Conservation (phyloP, 139 green algal species). For the Gonium pectorale region DNA sequence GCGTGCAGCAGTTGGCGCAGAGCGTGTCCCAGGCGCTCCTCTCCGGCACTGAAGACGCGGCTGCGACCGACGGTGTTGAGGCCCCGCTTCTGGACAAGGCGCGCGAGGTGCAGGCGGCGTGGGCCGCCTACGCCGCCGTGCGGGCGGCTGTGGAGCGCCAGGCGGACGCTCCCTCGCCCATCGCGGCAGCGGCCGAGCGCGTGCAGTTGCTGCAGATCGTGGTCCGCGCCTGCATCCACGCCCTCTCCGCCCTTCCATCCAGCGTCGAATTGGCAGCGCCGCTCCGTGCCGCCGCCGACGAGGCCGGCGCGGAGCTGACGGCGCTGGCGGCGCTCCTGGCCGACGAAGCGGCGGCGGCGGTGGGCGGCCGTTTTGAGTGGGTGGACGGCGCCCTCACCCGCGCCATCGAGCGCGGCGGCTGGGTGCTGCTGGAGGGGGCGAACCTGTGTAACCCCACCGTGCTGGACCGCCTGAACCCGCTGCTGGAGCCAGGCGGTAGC, state of each 20-base stretch:
- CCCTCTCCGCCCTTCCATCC: neutral
- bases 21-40: conserved; percentile 52
- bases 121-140: conserved; percentile 31
- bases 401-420: conserved; percentile 87
- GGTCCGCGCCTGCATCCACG: neutral
- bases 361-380: conserved; percentile 95
- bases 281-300: neutral
- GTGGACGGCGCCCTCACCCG: conserved; percentile 93
- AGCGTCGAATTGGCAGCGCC: neutral
- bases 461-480: conserved; percentile 96
- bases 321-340: conserved; percentile 44
- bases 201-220: neutral
- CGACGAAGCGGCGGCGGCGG: conserved; percentile 41
- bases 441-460: conserved; percentile 97
- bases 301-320: conserved; percentile 37
- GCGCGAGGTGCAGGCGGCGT: conserved; percentile 46
- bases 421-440: conserved; percentile 97
- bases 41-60: conserved; percentile 27
- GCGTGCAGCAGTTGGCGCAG: conserved; percentile 49
- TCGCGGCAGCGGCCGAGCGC: conserved; percentile 1
- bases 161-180: conserved; percentile 25
- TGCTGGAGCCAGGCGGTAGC: conserved; percentile 91
- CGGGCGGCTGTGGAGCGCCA: conserved; percentile 32
- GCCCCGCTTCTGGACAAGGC: conserved; percentile 18
- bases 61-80: neutral